phyloP scores from a whole-genome alignment of 2,329 filamentous ascomycete species.

The Pochonia chlamydosporia region DNA sequence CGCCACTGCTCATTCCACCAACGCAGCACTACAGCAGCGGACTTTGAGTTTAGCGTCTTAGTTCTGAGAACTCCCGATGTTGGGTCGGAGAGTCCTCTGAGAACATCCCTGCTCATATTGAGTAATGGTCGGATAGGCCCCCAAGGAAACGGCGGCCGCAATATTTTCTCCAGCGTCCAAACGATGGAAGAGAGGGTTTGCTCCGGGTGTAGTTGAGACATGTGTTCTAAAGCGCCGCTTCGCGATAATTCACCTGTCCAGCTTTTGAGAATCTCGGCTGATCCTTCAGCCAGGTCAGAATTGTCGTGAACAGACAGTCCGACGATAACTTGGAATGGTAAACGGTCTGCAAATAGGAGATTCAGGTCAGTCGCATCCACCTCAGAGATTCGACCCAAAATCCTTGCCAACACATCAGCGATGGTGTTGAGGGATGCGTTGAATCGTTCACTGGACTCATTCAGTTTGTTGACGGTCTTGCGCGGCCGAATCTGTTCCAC shows the following conservation, averaged over 20 bases:
- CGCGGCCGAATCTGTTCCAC: conserved; percentile 66
- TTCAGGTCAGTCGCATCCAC: conserved; percentile 66
- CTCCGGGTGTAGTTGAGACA: conserved; percentile 33
- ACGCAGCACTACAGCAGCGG: conserved; percentile 60
- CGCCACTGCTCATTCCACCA: conserved; percentile 88
- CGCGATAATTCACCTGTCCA: conserved; percentile 62
- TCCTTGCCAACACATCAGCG: conserved; percentile 57
- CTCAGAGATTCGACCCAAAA: conserved; percentile 74
- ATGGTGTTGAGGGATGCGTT: conserved; percentile 62
- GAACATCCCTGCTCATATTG: conserved; percentile 51
- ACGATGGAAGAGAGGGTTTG: conserved; percentile 39
- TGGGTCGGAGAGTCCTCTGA: conserved; percentile 51
- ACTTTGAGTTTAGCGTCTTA: conserved; percentile 51
- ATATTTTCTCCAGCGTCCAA: conserved; percentile 29
- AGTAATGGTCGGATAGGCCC: conserved; percentile 52
- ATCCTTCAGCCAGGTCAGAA: conserved; percentile 70
- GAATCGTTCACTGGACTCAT: conserved; percentile 54
- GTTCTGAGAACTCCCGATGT: conserved; percentile 49
- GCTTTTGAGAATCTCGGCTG: conserved; percentile 75
- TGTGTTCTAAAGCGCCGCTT: conserved; percentile 30
- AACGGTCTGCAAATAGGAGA: conserved; percentile 60
- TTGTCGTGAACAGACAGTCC: conserved; percentile 78
- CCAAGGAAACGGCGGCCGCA: conserved; percentile 40
- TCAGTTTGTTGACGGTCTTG: conserved; percentile 37
- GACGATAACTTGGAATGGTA: conserved; percentile 68